Evolutionary conservation across 805 yeast genomes (phyloP), one percentile per base, ranked within the genome.

Genomic region (Saccharomycodes ludwigii): DNA sequence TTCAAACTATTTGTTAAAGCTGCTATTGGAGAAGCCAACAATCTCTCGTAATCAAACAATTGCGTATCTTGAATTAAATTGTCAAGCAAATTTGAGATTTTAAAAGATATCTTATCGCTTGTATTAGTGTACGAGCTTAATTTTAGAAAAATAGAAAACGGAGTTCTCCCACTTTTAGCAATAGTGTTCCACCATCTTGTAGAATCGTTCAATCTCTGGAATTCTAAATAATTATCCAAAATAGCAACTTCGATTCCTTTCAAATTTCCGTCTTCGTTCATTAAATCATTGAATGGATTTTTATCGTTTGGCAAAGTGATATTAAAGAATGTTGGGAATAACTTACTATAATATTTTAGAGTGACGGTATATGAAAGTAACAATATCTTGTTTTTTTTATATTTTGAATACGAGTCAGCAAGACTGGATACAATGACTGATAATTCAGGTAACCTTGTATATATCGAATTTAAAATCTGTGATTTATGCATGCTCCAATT

Each of bases 151-250:
- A 72, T 68, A 0, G 86, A 73, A 52, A 83, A 84, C 27, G 81
- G 58, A 1, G 94, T 75, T 8, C 21, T n/a, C 34, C 65, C 63
- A 12, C 60, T 58, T 2, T 55, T 46, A 5, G 58, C 61, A 2
- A 63, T 37, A 18, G 67, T 58, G 47, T 71, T 77, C 85, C 91
- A 85, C 95, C 95, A 86, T 52, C 76, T 81, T 20, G 73, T 63
- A 3, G 66, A 53, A 10, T 62, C 59, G 7, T 66, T 61, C 10
- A 60, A 59, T 14, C 75, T 70, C 40, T 73, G 82, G 9, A 77
- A 56, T 37, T 73, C 75, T 39, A 85, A 60, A 36, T 70, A 71
- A 28, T 65, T 64, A 40, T 76, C 78, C 26, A 79, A 54, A 18
- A 75, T 54, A 0, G 71, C 63, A 38, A 79, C 53, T 38, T 77